Evolutionary conservation across 352 stramenopile genomes (phyloP).

Genomic region (Globisporangium middletonii): DNA sequence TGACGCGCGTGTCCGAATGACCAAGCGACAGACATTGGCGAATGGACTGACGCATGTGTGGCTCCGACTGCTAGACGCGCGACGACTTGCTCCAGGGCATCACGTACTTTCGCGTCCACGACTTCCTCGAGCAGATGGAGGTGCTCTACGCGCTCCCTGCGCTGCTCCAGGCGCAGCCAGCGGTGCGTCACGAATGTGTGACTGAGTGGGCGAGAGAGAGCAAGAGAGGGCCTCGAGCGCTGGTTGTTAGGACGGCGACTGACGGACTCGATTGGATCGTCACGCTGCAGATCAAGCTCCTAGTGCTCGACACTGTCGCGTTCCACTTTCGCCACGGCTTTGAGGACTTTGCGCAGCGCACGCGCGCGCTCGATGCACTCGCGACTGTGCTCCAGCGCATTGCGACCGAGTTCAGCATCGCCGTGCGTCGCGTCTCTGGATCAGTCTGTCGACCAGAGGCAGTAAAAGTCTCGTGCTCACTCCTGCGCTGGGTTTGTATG

Average conservation of each 20-base stretch:
- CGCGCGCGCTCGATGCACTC: conserved; percentile 63
- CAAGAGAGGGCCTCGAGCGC: not conserved
- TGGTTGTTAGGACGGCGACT: not conserved
- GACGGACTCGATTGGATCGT: not conserved
- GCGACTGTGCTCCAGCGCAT: conserved; percentile 63
- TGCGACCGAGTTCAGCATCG: conserved; percentile 44
- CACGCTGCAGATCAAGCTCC: conserved; percentile 57
- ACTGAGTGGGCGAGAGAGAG: not conserved
- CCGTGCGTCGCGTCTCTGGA: conserved; percentile 18
- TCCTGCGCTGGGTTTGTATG: too few species aligned
- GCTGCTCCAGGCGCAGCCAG: conserved; percentile 34
- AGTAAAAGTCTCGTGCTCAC: too few species aligned
- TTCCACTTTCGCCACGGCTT: conserved; percentile 92
- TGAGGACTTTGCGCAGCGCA: conserved; percentile 61
- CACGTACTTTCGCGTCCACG: conserved; percentile 74
- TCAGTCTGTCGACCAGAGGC: not conserved
- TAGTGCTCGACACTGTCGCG: conserved; percentile 92
- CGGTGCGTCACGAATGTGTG: conserved; percentile 16
- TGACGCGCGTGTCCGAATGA: not conserved
- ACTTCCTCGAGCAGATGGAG: conserved; percentile 88
- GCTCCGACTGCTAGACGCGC: conserved; percentile 26
- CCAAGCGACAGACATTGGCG: not conserved
- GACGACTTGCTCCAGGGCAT: conserved; percentile 82
- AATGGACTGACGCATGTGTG: not conserved
- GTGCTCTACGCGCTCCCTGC: conserved; percentile 70